These are phyloP conservation scores for Nemania sp. DNA, from an alignment of 2,329 filamentous ascomycete genomes.

Conservation along the genomic window DNA sequence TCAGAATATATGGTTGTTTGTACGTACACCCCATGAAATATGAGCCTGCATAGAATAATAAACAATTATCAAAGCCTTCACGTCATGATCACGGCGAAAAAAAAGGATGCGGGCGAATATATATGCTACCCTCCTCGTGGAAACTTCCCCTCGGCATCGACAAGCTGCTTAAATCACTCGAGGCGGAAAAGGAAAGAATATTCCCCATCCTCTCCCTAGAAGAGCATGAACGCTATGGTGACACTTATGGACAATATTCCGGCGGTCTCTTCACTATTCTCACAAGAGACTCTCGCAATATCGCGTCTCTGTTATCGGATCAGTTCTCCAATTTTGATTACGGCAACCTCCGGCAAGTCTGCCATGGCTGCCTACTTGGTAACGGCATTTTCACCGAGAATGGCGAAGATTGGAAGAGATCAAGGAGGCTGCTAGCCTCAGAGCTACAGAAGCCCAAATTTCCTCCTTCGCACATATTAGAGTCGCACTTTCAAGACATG, in stretches of 20 bases:
- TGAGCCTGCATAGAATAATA: background rate
- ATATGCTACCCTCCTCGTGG: conserved; percentile 6
- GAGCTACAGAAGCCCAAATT: conserved; percentile 1
- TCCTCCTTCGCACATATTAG: background rate
- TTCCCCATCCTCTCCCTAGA: conserved; percentile 6
- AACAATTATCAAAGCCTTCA: background rate
- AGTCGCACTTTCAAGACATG: conserved; percentile 5
- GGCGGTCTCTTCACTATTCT: conserved; percentile 12
- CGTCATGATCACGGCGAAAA: conserved; percentile 6
- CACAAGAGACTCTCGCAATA: conserved; percentile 7
- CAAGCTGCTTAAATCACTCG: conserved; percentile 1
- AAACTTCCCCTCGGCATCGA: conserved; percentile 8
- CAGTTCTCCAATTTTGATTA: conserved; percentile 6
- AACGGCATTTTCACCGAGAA: conserved; percentile 8
- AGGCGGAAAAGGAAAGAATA: conserved; percentile 2
- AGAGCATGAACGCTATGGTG: conserved; percentile 7
- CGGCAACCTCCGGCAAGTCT: background rate
- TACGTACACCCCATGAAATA: background rate
- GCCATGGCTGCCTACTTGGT: conserved; percentile 2
- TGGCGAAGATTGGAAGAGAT: background rate
- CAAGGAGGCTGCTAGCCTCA: background rate
- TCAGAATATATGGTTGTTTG: conserved; percentile 3
- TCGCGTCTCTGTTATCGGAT: background rate
- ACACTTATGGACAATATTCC: conserved; percentile 11
- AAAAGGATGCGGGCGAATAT: background rate